Evolutionary conservation across 352 stramenopile species (phyloP), one percentile per base, ranked within the genome.

Genomic region (Pythium plurisporium): DNA sequence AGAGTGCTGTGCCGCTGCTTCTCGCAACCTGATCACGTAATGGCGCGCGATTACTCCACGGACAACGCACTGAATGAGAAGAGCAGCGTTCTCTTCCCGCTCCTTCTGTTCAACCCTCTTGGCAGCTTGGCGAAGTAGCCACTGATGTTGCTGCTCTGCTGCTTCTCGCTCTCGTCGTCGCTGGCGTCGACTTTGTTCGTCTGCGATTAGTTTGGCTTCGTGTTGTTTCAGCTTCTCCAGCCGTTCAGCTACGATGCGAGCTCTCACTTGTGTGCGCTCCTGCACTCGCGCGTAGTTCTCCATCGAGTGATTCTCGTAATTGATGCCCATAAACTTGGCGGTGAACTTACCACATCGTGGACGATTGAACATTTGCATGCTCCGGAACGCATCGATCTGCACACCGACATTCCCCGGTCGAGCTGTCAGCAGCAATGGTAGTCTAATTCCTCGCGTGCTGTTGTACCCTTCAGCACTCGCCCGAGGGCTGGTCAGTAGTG

Each of bases 321-420:
- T 76, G 26, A 80, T 37, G 30, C 76, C 80, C 12, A 82, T 76
- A 51, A 93, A 93, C 11, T 82, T 69, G 9, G 69, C 70, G 6
- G 83, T 91, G 60, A 93, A 93, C 37, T 79, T 67, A 30, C 58
- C 63, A 22, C 72, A 85, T 17, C 83, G 73, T 22, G 80, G 79
- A 2, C 78, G 73, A 23, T 80, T 57, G 55, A 86, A 79, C 37
- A 85, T 27, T 27, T 74, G 75, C 67, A 87, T 82, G 1, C 64
- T 54, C 8, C 83, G 80, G 37, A 83, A 85, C 36, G 83, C 61
- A 49, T 90, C 79, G 53, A 93, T 87, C 66, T 88, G 80, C 17
- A 91, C 74, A 36, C 83, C 80, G 19, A 93, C 73, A 52, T 91
- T 93, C 26, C 80, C 77, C 26, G 80, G 75, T 12, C 77, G 75